A percentile compares a stretch with the other conserved stretches of the same genome.
phyloP scores from a whole-genome alignment of 1,284 basidiomycete genomes.

The Entoloma clypeatum region DNA sequence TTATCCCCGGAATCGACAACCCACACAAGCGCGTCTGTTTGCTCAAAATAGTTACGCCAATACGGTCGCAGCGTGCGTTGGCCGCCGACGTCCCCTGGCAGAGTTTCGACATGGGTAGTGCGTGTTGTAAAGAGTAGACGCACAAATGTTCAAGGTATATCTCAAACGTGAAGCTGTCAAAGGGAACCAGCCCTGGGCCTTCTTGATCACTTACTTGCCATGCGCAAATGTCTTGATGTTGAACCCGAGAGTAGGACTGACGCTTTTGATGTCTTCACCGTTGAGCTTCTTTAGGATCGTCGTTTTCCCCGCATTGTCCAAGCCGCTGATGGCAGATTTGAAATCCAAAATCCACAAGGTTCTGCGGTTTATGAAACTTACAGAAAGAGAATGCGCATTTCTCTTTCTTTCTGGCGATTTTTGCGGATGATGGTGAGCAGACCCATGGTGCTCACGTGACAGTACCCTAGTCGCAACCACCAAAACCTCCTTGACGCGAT shows the following conservation, averaged over 20 bases:
- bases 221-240: slow-evolving; percentile 97
- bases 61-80: slow-evolving; percentile 95
- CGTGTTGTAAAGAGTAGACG: slow-evolving; percentile 27
- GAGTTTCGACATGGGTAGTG: slow-evolving; percentile 15
- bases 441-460: slow-evolving; percentile 53
- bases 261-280: slow-evolving; percentile 81
- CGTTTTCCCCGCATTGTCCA: slow-evolving; percentile 99
- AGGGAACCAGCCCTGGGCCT: slow-evolving; percentile 19
- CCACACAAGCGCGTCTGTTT: slow-evolving; percentile 98
- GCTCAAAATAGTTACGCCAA: slow-evolving; percentile 99
- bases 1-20: slow-evolving; percentile 95
- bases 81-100: slow-evolving; percentile 94
- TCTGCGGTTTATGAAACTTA: slow-evolving; percentile 35
- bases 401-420: slow-evolving; percentile 90
- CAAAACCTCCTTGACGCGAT: slow-evolving; percentile 9
- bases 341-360: slow-evolving; percentile 11
- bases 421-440: slow-evolving; percentile 97
- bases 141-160: slow-evolving; percentile 93
- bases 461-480: neutral
- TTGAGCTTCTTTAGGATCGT: slow-evolving; percentile 96
- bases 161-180: slow-evolving; percentile 37
- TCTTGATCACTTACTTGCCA: slow-evolving; percentile 61
- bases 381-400: slow-evolving; percentile 97
- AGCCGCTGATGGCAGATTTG: slow-evolving; percentile 58
- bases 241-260: slow-evolving; percentile 96